Evolutionary conservation across 345 rosid species (phyloP), one percentile per base, ranked within the genome.

Genomic region (Anacardium occidentale): DNA sequence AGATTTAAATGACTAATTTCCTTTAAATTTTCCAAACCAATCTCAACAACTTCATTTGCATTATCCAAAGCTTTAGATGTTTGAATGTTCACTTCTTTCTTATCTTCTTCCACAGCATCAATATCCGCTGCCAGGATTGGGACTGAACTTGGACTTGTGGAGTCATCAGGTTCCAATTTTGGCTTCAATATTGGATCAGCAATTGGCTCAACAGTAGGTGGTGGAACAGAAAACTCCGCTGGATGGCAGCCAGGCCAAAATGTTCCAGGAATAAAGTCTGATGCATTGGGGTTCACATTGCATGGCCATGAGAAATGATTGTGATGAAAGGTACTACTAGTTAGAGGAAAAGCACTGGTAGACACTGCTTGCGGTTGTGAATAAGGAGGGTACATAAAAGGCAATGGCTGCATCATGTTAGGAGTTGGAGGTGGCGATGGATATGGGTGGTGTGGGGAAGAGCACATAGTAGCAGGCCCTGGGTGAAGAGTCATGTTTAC

Each of bases 281-380:
- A 70, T 24, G 87, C 83, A 66, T 76, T 88, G 60, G 83, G 88
- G 73, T 66, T 83, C 72, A 76, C 84, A 70, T 81, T 86, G 77
- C 84, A 87, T 80, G 80, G 98, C 99, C 99, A 95, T 56, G 92
- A 84, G 87, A 89, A 92, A 78, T 88, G 97, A 86, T 76, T 89
- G 64, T 91, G 94, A 74, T 85, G 96, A 58, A 88, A 95, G 57
- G 88, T 85, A 66, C 82, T 90, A 17, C 92, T 90, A 69, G 89
- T n/a, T n/a, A n/a, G 83, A 34, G 97, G 97, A 78, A 84, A 94
- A 24, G 89, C 80, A 81, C 89, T 87, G n/a, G 88, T 83, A 56
- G 94, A 89, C 34, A 91, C 80, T 21, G 84, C 74, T 64, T 85
- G 94, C 79, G 89, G 77, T 72, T 84, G 94, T 75, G 83, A 75